Evolutionary conservation across 495 filamentous ascomycete genomes (phyloP).

Genomic region (Xylaria venustula): DNA sequence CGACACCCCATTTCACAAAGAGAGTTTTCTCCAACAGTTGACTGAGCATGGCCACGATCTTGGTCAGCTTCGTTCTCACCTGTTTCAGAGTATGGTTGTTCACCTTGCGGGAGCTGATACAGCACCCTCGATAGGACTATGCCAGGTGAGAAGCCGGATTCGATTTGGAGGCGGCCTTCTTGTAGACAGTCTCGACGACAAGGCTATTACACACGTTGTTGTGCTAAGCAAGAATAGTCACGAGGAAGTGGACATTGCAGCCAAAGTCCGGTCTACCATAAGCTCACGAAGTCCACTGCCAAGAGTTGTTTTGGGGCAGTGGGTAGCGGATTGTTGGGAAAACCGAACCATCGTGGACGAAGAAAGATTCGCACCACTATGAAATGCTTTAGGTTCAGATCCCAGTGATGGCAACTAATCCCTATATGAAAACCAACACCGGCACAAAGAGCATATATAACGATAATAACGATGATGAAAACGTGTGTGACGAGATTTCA

Average conservation of each 20-base stretch:
- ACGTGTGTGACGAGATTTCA: neutral
- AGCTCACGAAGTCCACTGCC: conserved; percentile 55
- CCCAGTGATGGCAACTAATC: too few species aligned
- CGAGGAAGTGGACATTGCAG: conserved; percentile 34
- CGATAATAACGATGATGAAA: too few species aligned
- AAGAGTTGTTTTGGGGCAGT: conserved; percentile 66
- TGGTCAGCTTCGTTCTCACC: conserved; percentile 54
- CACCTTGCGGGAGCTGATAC: conserved; percentile 45
- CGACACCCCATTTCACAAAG: conserved; percentile 29
- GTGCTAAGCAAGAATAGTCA: conserved; percentile 38
- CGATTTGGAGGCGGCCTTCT: conserved; percentile 64
- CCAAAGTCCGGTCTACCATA: conserved; percentile 43
- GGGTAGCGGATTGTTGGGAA: conserved; percentile 79
- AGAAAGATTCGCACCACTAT: conserved; percentile 53
- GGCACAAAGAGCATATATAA: neutral
- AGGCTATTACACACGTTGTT: conserved; percentile 65
- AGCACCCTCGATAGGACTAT: conserved; percentile 18
- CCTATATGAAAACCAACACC: neutral
- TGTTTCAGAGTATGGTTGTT: conserved; percentile 64
- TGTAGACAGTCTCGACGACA: conserved; percentile 44
- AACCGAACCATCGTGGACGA: conserved; percentile 82
- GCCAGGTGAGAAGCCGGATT: conserved; percentile 46
- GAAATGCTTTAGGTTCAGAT: neutral
- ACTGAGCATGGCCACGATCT: conserved; percentile 53
- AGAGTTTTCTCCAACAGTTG: conserved; percentile 52